Percentiles rank a stretch among this genome's conserved stretches.
These are phyloP conservation scores for Eucalyptus shirleyi DNA, from an alignment of 345 rosid genomes.

Conservation along the genomic window DNA sequence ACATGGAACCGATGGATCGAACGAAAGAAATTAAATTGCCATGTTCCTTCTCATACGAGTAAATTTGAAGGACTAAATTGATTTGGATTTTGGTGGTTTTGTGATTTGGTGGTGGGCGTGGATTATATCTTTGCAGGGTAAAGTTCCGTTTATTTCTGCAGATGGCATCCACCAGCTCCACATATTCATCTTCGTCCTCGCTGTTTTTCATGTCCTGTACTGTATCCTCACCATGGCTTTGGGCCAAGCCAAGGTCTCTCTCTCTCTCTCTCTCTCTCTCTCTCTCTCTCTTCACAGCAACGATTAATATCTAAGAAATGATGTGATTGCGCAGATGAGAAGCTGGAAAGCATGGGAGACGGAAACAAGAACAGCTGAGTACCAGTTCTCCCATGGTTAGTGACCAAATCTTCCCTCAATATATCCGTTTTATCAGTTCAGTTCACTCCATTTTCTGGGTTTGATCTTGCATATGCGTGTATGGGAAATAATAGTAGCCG, in stretches of 20 bases:
- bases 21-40: background rate
- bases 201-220: conserved; percentile 69
- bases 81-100: background rate
- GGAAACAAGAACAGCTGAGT: conserved; percentile 76
- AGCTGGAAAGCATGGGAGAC: conserved; percentile 86
- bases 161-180: conserved; percentile 92
- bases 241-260: conserved; percentile 65
- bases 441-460: background rate
- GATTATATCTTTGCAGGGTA: conserved; percentile 29
- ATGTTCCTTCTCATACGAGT: background rate
- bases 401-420: background rate
- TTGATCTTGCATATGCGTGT: background rate
- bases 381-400: conserved; percentile 63
- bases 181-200: conserved; percentile 76
- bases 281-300: background rate
- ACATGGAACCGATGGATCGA: background rate
- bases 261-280: background rate
- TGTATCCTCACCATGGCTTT: conserved; percentile 61
- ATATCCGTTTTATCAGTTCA: background rate
- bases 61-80: background rate
- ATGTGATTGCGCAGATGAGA: conserved; percentile 44
- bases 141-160: conserved; percentile 72
- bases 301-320: background rate
- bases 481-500: background rate
- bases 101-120: background rate